Conservation (phyloP, 352 stramenopile genomes). For the Peronospora farinosa region DNA sequence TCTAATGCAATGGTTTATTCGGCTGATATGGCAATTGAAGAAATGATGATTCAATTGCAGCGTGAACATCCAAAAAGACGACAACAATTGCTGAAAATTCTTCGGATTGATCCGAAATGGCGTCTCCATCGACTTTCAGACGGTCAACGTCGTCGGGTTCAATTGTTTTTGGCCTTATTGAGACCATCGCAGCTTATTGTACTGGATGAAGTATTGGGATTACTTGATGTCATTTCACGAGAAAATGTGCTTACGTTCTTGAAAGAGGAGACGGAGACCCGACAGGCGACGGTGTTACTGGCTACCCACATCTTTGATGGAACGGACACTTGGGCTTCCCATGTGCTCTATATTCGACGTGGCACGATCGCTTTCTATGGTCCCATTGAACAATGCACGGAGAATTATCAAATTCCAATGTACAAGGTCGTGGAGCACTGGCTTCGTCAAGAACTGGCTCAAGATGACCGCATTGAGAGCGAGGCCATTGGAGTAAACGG, state of each 20-base stretch:
- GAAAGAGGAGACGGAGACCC: slow-evolving; percentile 65
- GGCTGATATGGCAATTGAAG: slow-evolving; percentile 92
- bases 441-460: slow-evolving; percentile 87
- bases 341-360: slow-evolving; percentile 90
- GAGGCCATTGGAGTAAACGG: slow-evolving; percentile 35
- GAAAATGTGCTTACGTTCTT: slow-evolving; percentile 93
- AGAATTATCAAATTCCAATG: slow-evolving; percentile 76
- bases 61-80: slow-evolving; percentile 90
- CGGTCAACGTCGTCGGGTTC: slow-evolving; percentile 87
- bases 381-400: slow-evolving; percentile 68
- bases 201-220: slow-evolving; percentile 97
- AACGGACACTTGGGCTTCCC: slow-evolving; percentile 92
- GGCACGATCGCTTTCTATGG: slow-evolving; percentile 55
- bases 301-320: slow-evolving; percentile 97
- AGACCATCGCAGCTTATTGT: slow-evolving; percentile 95
- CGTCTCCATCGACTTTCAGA: slow-evolving; percentile 79
- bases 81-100: slow-evolving; percentile 89
- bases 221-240: slow-evolving; percentile 93
- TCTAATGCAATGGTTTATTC: slow-evolving; percentile 80
- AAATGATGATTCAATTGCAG: slow-evolving; percentile 97
- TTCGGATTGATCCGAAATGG: slow-evolving; percentile 93
- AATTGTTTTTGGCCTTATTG: slow-evolving; percentile 94
- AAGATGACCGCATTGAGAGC: slow-evolving; percentile 65
- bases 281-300: slow-evolving; percentile 61
- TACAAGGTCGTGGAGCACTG: slow-evolving; percentile 89